Conservation (phyloP, 768 basidiomycete species). For the Cystobasidium onofrii region DNA sequence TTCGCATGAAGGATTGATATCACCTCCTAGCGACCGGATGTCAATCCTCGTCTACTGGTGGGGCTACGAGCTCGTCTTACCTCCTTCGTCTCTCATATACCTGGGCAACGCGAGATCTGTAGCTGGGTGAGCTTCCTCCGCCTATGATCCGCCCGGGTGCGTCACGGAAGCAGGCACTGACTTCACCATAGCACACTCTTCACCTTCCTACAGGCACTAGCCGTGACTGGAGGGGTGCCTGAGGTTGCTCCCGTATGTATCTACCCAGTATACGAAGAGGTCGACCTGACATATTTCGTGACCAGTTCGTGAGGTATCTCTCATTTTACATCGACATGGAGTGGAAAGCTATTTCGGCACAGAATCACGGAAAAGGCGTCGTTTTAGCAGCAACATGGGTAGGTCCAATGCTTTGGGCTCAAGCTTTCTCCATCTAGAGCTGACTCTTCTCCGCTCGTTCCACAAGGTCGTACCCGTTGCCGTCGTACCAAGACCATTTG, state of each 20-base stretch:
- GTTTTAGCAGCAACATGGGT: slow-evolving; percentile 82
- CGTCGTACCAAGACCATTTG: slow-evolving; percentile 8
- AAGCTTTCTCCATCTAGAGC: background rate
- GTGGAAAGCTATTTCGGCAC: slow-evolving; percentile 47
- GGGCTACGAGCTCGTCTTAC: slow-evolving; percentile 72
- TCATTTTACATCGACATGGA: slow-evolving; percentile 70
- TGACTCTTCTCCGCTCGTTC: background rate
- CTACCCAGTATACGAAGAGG: background rate
- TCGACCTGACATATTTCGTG: background rate
- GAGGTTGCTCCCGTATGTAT: slow-evolving; percentile 59
- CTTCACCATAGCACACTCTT: slow-evolving; percentile 50
- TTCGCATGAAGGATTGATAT: slow-evolving; percentile 10
- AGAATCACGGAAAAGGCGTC: slow-evolving; percentile 63
- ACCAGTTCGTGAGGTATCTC: slow-evolving; percentile 66
- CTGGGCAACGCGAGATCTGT: slow-evolving; percentile 60
- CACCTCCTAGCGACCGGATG: slow-evolving; percentile 34
- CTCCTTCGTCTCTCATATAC: slow-evolving; percentile 59
- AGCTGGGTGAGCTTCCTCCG: slow-evolving; percentile 43
- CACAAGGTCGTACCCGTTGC: slow-evolving; percentile 9
- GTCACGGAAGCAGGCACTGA: background rate
- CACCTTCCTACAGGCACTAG: slow-evolving; percentile 65
- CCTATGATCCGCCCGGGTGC: background rate
- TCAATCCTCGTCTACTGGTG: slow-evolving; percentile 48
- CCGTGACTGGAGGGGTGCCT: slow-evolving; percentile 64
- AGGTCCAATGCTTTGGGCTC: background rate